These are phyloP conservation scores for Xylaria sp. DNA, from an alignment of 2,329 filamentous ascomycete genomes.

Conservation along the genomic window DNA sequence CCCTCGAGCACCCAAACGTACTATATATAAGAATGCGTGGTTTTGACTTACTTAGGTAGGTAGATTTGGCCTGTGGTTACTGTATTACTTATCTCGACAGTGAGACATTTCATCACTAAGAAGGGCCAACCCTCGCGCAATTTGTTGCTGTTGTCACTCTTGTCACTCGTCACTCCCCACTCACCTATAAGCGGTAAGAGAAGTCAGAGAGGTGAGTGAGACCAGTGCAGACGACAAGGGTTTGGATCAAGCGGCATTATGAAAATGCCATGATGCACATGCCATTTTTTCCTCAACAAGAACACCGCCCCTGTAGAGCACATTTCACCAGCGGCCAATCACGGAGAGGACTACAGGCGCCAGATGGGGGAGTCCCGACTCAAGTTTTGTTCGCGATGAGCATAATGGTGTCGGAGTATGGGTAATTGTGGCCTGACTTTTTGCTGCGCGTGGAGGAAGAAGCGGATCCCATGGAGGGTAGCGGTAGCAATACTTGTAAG, in stretches of 20 bases:
- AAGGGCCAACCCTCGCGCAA: neutral
- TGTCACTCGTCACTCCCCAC: neutral
- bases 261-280: slow-evolving; percentile 32
- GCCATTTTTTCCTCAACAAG: slow-evolving; percentile 31
- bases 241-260: slow-evolving; percentile 17
- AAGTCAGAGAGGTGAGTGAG: slow-evolving; percentile 4
- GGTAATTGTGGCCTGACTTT: slow-evolving; percentile 41
- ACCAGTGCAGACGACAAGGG: slow-evolving; percentile 4
- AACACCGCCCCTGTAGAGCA: slow-evolving; percentile 4
- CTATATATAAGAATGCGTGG: neutral
- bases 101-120: slow-evolving; percentile 1
- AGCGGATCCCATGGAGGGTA: slow-evolving; percentile 30
- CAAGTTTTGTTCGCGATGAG: slow-evolving; percentile 18
- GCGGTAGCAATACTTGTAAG: slow-evolving; percentile 2
- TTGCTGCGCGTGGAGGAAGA: slow-evolving; percentile 30
- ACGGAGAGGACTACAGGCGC: slow-evolving; percentile 2
- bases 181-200: neutral
- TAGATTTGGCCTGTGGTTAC: neutral
- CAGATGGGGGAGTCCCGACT: slow-evolving; percentile 17
- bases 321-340: slow-evolving; percentile 15
- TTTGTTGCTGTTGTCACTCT: too few species aligned
- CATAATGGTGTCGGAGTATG: slow-evolving; percentile 32
- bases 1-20: neutral
- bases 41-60: slow-evolving; percentile 4
- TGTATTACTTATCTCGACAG: neutral